phyloP scores from a whole-genome alignment of 805 yeast species.

The Saccharomycopsis vini region DNA sequence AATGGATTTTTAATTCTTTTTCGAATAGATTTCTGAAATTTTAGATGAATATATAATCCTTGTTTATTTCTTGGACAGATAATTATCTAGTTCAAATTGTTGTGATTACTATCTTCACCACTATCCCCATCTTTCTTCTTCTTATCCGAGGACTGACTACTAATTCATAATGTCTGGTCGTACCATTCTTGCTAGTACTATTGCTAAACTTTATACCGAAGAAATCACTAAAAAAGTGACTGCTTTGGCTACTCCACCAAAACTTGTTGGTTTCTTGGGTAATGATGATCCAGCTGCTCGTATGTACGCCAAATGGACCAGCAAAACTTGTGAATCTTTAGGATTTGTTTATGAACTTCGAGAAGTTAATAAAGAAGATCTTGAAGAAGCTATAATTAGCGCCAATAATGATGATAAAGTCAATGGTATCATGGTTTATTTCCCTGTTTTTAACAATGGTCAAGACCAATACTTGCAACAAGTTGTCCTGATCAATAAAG shows the following conservation, averaged over 20 bases:
- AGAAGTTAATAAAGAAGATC: slow-evolving; percentile 65
- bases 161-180: slow-evolving; percentile 40
- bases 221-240: slow-evolving; percentile 59
- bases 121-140: too few species aligned
- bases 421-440: slow-evolving; percentile 93
- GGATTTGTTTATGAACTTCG: slow-evolving; percentile 82
- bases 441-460: slow-evolving; percentile 91
- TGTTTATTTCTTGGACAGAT: too few species aligned
- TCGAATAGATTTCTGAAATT: too few species aligned
- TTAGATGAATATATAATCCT: too few species aligned
- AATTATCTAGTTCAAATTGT: background rate
- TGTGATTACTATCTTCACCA: background rate
- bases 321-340: slow-evolving; percentile 74
- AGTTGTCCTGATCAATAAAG: slow-evolving; percentile 82
- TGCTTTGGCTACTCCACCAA: slow-evolving; percentile 46
- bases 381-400: slow-evolving; percentile 73
- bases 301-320: slow-evolving; percentile 95
- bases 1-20: too few species aligned
- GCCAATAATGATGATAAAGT: slow-evolving; percentile 73
- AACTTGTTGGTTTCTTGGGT: slow-evolving; percentile 84
- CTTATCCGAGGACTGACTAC: too few species aligned
- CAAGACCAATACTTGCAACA: slow-evolving; percentile 96
- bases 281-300: slow-evolving; percentile 91
- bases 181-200: slow-evolving; percentile 78
- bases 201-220: slow-evolving; percentile 71